A percentile compares a stretch with the other conserved stretches of the same genome.
Conservation (phyloP, 495 filamentous ascomycete genomes). For the Aspergillus ellipticus region DNA sequence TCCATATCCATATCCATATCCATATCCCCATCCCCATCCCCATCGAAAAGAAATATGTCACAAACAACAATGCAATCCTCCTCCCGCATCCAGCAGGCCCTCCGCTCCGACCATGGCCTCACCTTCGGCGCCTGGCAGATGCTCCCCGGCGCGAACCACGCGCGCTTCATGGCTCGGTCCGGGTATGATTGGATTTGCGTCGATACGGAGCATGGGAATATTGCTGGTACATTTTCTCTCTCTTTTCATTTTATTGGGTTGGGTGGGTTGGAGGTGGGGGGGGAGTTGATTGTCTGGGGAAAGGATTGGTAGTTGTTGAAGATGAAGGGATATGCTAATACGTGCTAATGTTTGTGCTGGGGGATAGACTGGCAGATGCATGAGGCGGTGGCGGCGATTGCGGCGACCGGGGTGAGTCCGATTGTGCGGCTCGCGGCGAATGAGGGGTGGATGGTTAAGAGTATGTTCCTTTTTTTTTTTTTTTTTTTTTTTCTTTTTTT, state of each 20-base stretch:
- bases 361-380: slow-evolving; percentile 58
- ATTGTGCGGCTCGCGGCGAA: too few species aligned
- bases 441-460: slow-evolving; percentile 76
- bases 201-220: slow-evolving; percentile 78
- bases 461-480: slow-evolving; percentile 27
- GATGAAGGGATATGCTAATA: too few species aligned
- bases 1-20: not conserved
- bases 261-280: too few species aligned
- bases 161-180: slow-evolving; percentile 62
- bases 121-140: slow-evolving; percentile 71
- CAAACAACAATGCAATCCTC: slow-evolving; percentile 49
- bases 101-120: slow-evolving; percentile 52
- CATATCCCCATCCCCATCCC: not conserved
- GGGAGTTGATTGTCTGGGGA: too few species aligned
- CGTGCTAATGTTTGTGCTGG: too few species aligned
- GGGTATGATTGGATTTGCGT: slow-evolving; percentile 73
- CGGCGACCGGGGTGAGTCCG: too few species aligned
- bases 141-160: slow-evolving; percentile 67
- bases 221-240: slow-evolving; percentile 53
- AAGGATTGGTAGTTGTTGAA: too few species aligned
- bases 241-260: too few species aligned
- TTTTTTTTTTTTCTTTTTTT: slow-evolving; percentile 1
- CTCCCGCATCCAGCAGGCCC: slow-evolving; percentile 58
- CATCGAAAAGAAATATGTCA: not conserved
- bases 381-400: slow-evolving; percentile 70